Evolutionary conservation across 306 rosid genomes (phyloP), one percentile per base, ranked within the genome.

Genomic region (Geum urbanum): DNA sequence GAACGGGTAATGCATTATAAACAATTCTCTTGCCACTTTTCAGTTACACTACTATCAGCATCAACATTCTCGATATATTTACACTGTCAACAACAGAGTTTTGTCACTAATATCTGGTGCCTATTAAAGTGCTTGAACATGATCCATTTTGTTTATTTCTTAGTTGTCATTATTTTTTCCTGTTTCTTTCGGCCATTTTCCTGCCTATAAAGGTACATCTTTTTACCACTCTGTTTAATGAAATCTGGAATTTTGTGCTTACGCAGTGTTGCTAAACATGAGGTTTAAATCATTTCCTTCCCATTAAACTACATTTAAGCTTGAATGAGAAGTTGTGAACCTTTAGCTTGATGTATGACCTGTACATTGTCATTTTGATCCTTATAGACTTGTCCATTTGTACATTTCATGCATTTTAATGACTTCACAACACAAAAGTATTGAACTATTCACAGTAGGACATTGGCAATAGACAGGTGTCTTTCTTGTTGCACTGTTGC

Each of bases 1-100:
- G 79, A 67, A 64, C 80, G 35, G 85, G 90, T 84, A 79, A 52
- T 18, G 14, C 22, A 44, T 9, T 63, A 20, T 63, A n/a, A 67
- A 18, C 49, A 19, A 48, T 46, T 55, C 44, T 62, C 35, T 53
- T 72, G 60, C 32, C 61, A 32, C 12, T 24, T 24, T 24, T 6
- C n/a, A 22, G 15, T 57, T 62, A 41, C 22, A 52, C 53, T 46
- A 72, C 58, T 59, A 18, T 60, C 63, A 37, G 14, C 39, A 14
- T 66, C 20, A 46, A 43, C 53, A 77, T 72, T 32, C 16, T 54
- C 18, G 35, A 37, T 41, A 44, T 53, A 19, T 75, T 32, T 58
- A 16, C 70, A 70, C n/a, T 51, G 19, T 27, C 46, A 37, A 18
- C 47, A 3, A 9, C 45, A 67, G 45, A 39, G 24, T 47, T 40